phyloP scores from a whole-genome alignment of 2,329 filamentous ascomycete species.

The Clonostachys chloroleuca region DNA sequence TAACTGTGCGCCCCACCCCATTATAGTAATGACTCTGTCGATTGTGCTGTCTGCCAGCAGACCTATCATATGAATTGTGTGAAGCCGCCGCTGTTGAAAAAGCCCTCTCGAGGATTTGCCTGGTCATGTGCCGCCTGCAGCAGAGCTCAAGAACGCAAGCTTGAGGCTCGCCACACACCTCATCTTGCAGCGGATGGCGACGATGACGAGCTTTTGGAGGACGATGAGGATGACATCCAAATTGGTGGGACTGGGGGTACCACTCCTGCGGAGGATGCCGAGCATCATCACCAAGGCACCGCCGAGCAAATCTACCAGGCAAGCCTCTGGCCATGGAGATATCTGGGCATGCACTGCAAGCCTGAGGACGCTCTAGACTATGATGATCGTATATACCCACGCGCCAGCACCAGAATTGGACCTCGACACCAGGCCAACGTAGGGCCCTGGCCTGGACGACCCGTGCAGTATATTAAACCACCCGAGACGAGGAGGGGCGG shows the following conservation, averaged over 20 bases:
- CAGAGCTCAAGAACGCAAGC: slow-evolving; percentile 86
- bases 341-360: slow-evolving; percentile 91
- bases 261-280: slow-evolving; percentile 58
- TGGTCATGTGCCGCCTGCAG: slow-evolving; percentile 98
- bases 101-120: slow-evolving; percentile 93
- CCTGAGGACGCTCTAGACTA: slow-evolving; percentile 95
- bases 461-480: slow-evolving; percentile 87
- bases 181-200: slow-evolving; percentile 66
- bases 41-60: slow-evolving; percentile 90
- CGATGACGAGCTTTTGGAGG: slow-evolving; percentile 58
- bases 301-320: slow-evolving; percentile 88
- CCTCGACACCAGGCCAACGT: slow-evolving; percentile 89
- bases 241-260: slow-evolving; percentile 54
- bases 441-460: slow-evolving; percentile 76
- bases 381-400: slow-evolving; percentile 94
- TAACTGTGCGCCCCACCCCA: not conserved
- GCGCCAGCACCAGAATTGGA: slow-evolving; percentile 87
- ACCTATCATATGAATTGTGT: slow-evolving; percentile 99
- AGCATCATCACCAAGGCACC: slow-evolving; percentile 56
- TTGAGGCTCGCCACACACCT: slow-evolving; percentile 86
- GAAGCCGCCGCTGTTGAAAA: slow-evolving; percentile 84
- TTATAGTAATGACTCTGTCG: slow-evolving; percentile 82
- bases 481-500: slow-evolving; percentile 78
- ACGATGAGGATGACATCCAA: slow-evolving; percentile 67
- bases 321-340: slow-evolving; percentile 93